phyloP scores from a whole-genome alignment of 2,329 filamentous ascomycete species.

The Fusarium sp. region DNA sequence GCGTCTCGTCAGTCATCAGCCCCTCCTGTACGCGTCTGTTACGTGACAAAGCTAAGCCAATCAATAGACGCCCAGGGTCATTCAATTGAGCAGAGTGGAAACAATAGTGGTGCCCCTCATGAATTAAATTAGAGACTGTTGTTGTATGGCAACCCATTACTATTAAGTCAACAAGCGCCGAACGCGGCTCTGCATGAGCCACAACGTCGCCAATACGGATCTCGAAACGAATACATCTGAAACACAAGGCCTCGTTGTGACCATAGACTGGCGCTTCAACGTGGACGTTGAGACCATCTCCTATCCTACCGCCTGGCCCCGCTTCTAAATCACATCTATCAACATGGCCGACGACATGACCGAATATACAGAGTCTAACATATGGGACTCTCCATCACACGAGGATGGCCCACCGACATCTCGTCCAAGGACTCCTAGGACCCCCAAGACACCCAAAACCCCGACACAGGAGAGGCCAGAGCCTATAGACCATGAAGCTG shows the following conservation, averaged over 20 bases:
- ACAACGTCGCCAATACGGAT: slow-evolving; percentile 13
- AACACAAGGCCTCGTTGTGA: slow-evolving; percentile 25
- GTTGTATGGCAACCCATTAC: slow-evolving; percentile 21
- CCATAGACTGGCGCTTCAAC: slow-evolving; percentile 23
- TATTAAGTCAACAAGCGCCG: slow-evolving; percentile 34
- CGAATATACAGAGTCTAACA: slow-evolving; percentile 59
- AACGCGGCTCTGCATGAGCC: slow-evolving; percentile 24
- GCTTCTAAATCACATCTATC: slow-evolving; percentile 7
- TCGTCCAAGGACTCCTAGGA: slow-evolving; percentile 51
- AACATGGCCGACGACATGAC: slow-evolving; percentile 56
- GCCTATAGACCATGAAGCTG: slow-evolving; percentile 73
- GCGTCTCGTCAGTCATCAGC: slow-evolving; percentile 32
- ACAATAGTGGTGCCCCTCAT: slow-evolving; percentile 36
- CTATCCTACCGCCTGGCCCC: slow-evolving; percentile 5
- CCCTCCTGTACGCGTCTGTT: slow-evolving; percentile 43
- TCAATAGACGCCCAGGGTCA: slow-evolving; percentile 28
- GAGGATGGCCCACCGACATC: slow-evolving; percentile 43
- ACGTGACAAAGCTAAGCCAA: slow-evolving; percentile 44
- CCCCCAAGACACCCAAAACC: slow-evolving; percentile 59
- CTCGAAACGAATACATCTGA: slow-evolving; percentile 14
- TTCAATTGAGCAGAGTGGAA: slow-evolving; percentile 24
- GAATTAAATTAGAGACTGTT: slow-evolving; percentile 26
- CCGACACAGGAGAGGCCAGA: slow-evolving; percentile 55
- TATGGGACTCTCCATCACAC: slow-evolving; percentile 57
- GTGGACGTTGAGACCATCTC: slow-evolving; percentile 14